These are phyloP conservation scores for Cyclocybe aegerita DNA, from an alignment of 768 basidiomycete species.

Conservation along the genomic window DNA sequence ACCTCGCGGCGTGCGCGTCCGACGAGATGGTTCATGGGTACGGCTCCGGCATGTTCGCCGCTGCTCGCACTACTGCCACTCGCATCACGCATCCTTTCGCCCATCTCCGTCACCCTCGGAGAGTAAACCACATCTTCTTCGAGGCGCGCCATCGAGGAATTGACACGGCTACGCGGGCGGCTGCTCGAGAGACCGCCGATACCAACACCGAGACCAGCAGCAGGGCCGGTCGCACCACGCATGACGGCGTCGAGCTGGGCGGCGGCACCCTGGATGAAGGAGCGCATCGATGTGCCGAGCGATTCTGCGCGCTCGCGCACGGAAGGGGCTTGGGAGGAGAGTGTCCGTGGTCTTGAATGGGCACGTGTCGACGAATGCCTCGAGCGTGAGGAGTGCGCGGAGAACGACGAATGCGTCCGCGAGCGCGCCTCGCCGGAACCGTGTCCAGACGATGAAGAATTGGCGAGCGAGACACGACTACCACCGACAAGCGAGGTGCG, in stretches of 20 bases:
- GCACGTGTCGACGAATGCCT: constrained; percentile 32
- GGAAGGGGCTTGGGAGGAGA: constrained; percentile 28
- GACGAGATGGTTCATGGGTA: constrained; percentile 8
- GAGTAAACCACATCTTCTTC: constrained; percentile 46
- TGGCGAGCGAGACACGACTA: constrained; percentile 32
- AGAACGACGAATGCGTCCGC: constrained; percentile 31
- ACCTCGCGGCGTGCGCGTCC: constrained; percentile 15
- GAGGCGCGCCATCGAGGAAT: constrained; percentile 70
- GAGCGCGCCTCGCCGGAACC: constrained; percentile 27
- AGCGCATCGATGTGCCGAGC: constrained; percentile 49
- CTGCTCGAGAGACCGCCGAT: constrained; percentile 9
- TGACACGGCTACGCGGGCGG: constrained; percentile 46
- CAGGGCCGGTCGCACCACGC: constrained; percentile 23
- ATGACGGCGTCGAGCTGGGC: constrained; percentile 57
- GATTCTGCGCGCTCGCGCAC: constrained; percentile 44
- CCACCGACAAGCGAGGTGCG: constrained; percentile 41
- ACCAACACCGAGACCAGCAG: constrained; percentile 17
- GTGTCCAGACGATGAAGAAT: constrained; percentile 15
- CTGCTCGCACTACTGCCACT: constrained; percentile 16
- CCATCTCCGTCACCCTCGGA: constrained; percentile 18
- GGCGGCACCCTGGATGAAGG: constrained; percentile 62
- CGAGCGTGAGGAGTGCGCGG: constrained; percentile 23
- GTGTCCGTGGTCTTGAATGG: constrained; percentile 37
- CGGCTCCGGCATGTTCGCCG: constrained; percentile 7
- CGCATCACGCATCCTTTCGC: constrained; percentile 13